Evolutionary conservation across 1,284 basidiomycete genomes (phyloP), one percentile per base, ranked within the genome.

Genomic region (Cryptococcus hybrid): DNA sequence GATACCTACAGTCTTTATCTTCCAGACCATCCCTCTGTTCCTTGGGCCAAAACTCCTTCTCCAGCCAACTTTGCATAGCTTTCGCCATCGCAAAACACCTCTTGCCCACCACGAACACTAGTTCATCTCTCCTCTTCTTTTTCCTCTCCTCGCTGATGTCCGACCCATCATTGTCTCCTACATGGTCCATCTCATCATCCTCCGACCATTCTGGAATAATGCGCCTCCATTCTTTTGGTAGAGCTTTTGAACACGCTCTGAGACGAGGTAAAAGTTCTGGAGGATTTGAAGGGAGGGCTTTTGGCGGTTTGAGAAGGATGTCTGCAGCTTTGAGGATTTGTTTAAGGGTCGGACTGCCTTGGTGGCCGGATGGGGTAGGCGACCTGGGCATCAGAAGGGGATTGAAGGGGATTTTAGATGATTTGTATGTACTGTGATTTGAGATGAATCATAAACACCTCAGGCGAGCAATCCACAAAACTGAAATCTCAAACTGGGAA

Each of bases 41-140:
- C 8, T 59, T 52, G 0, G 71, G 68, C 69, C 69, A 71, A 53
- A 68, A 70, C 57, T 74, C 71, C 55, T 58, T 67, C 30, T 55
- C 59, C 42, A 74, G 53, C 51, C 51, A 61, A 9, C 13, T 35
- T 44, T 71, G 71, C 52, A 74, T 61, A 4, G 57, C 65, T 13
- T 55, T 55, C 15, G 68, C 44, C 46, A 71, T 15, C 35, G 65
- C 66, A 44, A 74, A 62, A 47, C 65, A 66, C 34, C 70, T 62
- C 55, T 67, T 51, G 1, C 64, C 63, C 15, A 65, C 58, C 3
- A 64, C 47, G 24, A 59, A 58, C 34, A 64, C 53, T 24, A 69
- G 53, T 39, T 55, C 53, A 34, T 60, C 62, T 38, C 58, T 55
- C 37, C 60, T 51, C 36, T 37, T 35, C 44, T 49, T 62, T 45